Percentiles rank a stretch among this genome's conserved stretches.
Conservation (phyloP, 2,329 filamentous ascomycete species). For the Westerdykella sp. region DNA sequence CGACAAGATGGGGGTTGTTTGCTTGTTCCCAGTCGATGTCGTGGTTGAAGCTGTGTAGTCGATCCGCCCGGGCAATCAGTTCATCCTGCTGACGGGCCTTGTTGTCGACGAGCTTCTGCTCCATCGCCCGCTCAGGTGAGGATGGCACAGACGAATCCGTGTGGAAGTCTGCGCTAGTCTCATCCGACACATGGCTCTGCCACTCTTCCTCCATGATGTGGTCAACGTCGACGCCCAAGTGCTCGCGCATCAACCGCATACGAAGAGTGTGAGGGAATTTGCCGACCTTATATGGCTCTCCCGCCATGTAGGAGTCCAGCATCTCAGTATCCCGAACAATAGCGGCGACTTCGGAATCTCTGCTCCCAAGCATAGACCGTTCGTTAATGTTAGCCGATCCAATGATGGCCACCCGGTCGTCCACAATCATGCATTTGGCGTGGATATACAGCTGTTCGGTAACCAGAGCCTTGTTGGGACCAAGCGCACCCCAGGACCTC, state of each 20-base stretch:
- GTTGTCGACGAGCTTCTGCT: slow-evolving; percentile 37
- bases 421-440: slow-evolving; percentile 92
- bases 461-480: slow-evolving; percentile 71
- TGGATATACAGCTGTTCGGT: slow-evolving; percentile 98
- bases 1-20: slow-evolving; percentile 52
- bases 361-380: slow-evolving; percentile 83
- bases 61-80: slow-evolving; percentile 50
- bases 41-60: slow-evolving; percentile 65
- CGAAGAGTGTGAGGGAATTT: slow-evolving; percentile 89
- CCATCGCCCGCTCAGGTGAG: slow-evolving; percentile 33
- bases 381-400: slow-evolving; percentile 99
- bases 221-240: slow-evolving; percentile 92
- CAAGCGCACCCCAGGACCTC: slow-evolving; percentile 86
- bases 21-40: slow-evolving; percentile 60
- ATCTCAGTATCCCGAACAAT: slow-evolving; percentile 90
- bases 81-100: slow-evolving; percentile 48
- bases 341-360: slow-evolving; percentile 88
- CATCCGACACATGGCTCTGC: slow-evolving; percentile 35
- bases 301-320: slow-evolving; percentile 86
- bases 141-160: slow-evolving; percentile 30
- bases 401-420: slow-evolving; percentile 88
- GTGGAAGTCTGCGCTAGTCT: slow-evolving; percentile 63
- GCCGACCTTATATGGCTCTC: slow-evolving; percentile 80
- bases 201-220: slow-evolving; percentile 52
- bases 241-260: slow-evolving; percentile 91